These are phyloP conservation scores for Fusarium nematophilum DNA, from an alignment of 2,329 filamentous ascomycete species.

Conservation along the genomic window DNA sequence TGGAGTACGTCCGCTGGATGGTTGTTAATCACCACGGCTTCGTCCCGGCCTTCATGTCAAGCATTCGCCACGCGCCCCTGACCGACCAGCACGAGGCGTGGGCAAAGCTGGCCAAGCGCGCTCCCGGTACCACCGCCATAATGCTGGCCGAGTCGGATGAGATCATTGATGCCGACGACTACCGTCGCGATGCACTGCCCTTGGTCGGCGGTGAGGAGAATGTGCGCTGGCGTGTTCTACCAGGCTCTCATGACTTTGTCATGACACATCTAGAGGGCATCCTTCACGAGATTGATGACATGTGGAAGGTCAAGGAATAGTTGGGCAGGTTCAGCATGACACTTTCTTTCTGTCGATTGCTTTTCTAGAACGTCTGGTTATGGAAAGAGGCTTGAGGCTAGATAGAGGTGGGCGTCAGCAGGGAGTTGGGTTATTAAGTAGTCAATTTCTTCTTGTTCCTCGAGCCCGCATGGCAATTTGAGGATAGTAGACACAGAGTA, in stretches of 20 bases:
- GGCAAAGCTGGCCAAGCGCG: conserved; percentile 56
- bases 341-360: not conserved
- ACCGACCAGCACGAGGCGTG: conserved; percentile 64
- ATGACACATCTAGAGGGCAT: conserved; percentile 64
- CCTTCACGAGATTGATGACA: conserved; percentile 58
- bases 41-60: conserved; percentile 69
- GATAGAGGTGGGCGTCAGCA: conserved; percentile 4
- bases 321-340: not conserved
- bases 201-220: conserved; percentile 62
- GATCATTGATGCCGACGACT: conserved; percentile 64
- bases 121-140: conserved; percentile 59
- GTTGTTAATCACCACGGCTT: conserved; percentile 67
- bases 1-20: conserved; percentile 68
- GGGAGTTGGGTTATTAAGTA: conserved; percentile 19
- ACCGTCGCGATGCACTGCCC: conserved; percentile 61
- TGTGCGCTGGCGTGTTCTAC: conserved; percentile 63
- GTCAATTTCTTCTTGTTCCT: conserved; percentile 8
- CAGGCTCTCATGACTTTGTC: conserved; percentile 71
- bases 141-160: conserved; percentile 64
- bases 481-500: conserved; percentile 20
- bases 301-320: conserved; percentile 54
- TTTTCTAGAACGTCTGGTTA: not conserved
- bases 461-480: not conserved
- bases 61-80: conserved; percentile 65
- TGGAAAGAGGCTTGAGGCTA: not conserved